Conservation (phyloP, 345 rosid species). For the Capsella bursapastoris region DNA sequence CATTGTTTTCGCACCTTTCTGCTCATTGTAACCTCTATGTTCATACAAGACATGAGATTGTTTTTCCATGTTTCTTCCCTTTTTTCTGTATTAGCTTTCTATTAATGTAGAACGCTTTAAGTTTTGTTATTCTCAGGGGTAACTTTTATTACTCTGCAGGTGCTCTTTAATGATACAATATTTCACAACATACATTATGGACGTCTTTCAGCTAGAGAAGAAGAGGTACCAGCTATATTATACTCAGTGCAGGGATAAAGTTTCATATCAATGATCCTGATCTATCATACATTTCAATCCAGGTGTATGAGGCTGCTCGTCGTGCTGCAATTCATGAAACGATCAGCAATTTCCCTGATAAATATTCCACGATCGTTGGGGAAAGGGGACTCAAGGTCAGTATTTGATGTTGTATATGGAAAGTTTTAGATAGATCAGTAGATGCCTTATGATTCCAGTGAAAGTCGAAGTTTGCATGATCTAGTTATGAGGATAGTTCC, state of each 20-base stretch:
- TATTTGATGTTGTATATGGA: slow-evolving; percentile 24
- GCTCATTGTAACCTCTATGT: slow-evolving; percentile 11
- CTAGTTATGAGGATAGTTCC: not conserved
- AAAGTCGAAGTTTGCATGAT: slow-evolving; percentile 21
- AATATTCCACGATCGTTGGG: slow-evolving; percentile 92
- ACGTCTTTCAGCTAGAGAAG: slow-evolving; percentile 86
- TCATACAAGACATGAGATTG: not conserved
- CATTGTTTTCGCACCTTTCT: slow-evolving; percentile 7
- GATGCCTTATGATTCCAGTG: slow-evolving; percentile 15
- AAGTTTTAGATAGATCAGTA: slow-evolving; percentile 17
- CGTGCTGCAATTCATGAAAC: slow-evolving; percentile 96
- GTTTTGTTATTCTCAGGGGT: slow-evolving; percentile 31
- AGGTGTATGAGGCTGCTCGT: slow-evolving; percentile 97
- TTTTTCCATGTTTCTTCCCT: not conserved
- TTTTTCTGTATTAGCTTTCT: slow-evolving; percentile 12
- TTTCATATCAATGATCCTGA: slow-evolving; percentile 9
- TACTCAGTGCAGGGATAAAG: not conserved
- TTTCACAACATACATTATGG: slow-evolving; percentile 97
- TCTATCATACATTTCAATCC: slow-evolving; percentile 34
- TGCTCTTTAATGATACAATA: slow-evolving; percentile 94
- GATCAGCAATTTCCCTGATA: slow-evolving; percentile 83
- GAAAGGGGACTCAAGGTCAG: slow-evolving; percentile 99
- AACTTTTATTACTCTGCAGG: slow-evolving; percentile 57
- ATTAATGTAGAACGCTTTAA: not conserved
- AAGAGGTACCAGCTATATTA: slow-evolving; percentile 60